Evolutionary conservation across 2,329 filamentous ascomycete genomes (phyloP).

Genomic region (Aspergillus sp.): DNA sequence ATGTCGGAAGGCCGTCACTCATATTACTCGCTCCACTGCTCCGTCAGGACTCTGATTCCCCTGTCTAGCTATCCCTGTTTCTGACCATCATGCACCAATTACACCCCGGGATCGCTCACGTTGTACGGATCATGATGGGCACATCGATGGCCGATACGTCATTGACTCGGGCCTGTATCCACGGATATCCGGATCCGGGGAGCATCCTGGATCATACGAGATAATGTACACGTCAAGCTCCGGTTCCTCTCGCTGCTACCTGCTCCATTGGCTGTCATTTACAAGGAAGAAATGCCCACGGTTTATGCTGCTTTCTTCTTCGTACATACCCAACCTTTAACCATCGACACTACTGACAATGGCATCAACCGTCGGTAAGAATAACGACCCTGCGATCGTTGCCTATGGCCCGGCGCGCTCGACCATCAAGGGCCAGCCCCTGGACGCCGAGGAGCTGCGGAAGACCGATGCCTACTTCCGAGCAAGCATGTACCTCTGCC

Average conservation of each 20-base stretch:
- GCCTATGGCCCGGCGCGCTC: slow-evolving; percentile 66
- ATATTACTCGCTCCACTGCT: not conserved
- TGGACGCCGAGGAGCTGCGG: slow-evolving; percentile 64
- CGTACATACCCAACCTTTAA: not conserved
- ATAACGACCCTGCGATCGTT: slow-evolving; percentile 50
- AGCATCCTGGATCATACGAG: not conserved
- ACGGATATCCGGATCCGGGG: not conserved
- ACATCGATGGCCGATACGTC: not conserved
- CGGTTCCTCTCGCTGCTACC: not conserved
- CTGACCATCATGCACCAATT: not conserved
- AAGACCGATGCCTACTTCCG: slow-evolving; percentile 73
- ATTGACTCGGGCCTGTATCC: not conserved
- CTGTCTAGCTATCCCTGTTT: not conserved
- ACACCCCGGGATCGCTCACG: not conserved
- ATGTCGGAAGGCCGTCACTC: not conserved
- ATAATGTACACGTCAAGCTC: not conserved
- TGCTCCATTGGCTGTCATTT: not conserved
- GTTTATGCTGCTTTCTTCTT: not conserved
- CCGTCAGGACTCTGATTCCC: not conserved
- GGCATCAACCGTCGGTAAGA: not conserved
- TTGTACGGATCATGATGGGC: not conserved
- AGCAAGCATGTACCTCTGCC: slow-evolving; percentile 70
- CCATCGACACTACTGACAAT: not conserved
- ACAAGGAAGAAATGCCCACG: not conserved
- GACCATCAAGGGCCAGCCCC: slow-evolving; percentile 60